Evolutionary conservation across 2,329 filamentous ascomycete genomes (phyloP), one percentile per base, ranked within the genome.

Genomic region (Alternaria viburni): DNA sequence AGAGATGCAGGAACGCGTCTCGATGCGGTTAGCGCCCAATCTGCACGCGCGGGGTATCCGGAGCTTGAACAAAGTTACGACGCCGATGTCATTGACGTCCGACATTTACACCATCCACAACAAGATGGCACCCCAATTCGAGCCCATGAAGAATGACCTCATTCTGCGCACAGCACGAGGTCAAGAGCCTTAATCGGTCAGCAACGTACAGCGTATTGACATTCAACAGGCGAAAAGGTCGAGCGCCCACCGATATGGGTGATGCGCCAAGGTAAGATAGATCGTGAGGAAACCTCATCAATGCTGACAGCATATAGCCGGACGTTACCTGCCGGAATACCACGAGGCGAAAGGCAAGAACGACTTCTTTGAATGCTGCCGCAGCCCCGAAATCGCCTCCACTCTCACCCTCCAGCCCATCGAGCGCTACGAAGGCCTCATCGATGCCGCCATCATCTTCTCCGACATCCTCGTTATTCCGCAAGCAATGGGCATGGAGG

Each of bases 281-380:
- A 13, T 55, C 21, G 13, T 13, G 15, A 46, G 59, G 23, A 36
- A 44, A 54, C 52, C 43, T 52, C 7, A 41, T 10, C n/a, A 28
- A 30, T 49, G 43, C 65, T 76, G 17, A 77, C 19, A 41, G 10
- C 28, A 4, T 17, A 54, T 69, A 97, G 96, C 96, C 77, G 96
- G 96, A 64, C 91, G 96, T 74, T 99, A 99, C 80, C 91, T 99
- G 21, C 96, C 95, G 67, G 96, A 99, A 81, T 99, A 99, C 81
- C 96, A 99, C 80, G 88, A 97, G 83, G 95, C 92, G 64, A 99
- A 99, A 83, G 95, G 91, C 71, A 86, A 83, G 57, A 89, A 91
- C 69, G 96, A 99, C 83, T 99, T 99, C 84, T 99, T 99, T 85
- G 93, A 93, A 83, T 97, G 95, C 87, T 99, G 96, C 81, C 93